Conservation (phyloP, 73 alveolate genomes). For the Effrenium voratum region DNA sequence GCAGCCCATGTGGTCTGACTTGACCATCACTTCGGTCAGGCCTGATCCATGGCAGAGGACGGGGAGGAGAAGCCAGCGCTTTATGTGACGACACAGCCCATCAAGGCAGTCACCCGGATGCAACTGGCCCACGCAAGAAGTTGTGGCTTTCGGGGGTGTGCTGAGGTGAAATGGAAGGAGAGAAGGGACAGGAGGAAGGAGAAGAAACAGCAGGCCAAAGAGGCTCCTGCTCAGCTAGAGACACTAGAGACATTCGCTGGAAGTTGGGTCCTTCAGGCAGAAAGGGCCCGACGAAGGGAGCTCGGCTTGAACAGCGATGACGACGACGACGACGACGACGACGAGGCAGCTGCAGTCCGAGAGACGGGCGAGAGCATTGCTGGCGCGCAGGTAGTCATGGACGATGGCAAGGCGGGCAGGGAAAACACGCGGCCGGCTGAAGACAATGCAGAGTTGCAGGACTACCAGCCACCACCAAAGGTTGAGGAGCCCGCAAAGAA, state of each 20-base stretch:
- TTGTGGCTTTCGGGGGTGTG: neutral
- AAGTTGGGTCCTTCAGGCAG: neutral
- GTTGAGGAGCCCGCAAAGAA: conserved; percentile 68
- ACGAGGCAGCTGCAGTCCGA: neutral
- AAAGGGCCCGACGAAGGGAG: conserved; percentile 34
- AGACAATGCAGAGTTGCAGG: neutral
- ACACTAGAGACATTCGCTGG: neutral
- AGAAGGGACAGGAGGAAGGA: conserved; percentile 58
- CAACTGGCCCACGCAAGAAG: neutral
- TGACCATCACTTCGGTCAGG: too few species aligned
- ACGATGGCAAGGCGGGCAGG: conserved; percentile 57
- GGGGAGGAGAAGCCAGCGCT: conserved; percentile 66
- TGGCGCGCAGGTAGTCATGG: conserved; percentile 44
- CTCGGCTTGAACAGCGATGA: conserved; percentile 67
- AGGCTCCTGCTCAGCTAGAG: neutral
- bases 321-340: conserved; percentile 44
- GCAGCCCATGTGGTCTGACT: too few species aligned
- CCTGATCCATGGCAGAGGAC: too few species aligned
- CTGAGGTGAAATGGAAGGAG: conserved; percentile 72
- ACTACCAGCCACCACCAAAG: conserved; percentile 49
- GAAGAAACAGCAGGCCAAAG: conserved; percentile 70
- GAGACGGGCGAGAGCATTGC: too few species aligned
- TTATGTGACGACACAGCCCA: conserved; percentile 63
- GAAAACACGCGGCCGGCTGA: neutral
- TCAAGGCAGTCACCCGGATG: conserved; percentile 50